Evolutionary conservation across 1,139 yeast species (phyloP), one percentile per base, ranked within the genome.

Genomic region (Debaryomycetaceae sp.): DNA sequence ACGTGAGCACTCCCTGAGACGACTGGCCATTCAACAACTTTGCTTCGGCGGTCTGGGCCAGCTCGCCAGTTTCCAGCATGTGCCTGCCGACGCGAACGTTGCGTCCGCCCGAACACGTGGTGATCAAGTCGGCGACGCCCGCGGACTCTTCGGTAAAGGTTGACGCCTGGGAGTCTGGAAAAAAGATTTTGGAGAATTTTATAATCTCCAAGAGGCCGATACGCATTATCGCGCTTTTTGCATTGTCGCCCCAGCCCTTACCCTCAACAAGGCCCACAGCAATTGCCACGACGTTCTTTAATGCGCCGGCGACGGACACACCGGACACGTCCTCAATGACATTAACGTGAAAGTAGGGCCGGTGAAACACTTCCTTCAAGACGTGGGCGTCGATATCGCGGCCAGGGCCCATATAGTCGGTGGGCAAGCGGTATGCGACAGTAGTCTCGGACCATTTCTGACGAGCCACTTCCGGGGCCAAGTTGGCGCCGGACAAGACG

Each of bases 211-310:
- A 44, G 31, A 64, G 51, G 3, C 71, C 71, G 30, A 62, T 56
- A 43, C 71, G 51, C 71, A 64, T 64, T 32, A 64, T 55, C 26
- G 70, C 71, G 12, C 69, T 59, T 44, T 64, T 64, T 28, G 71
- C 71, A 38, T 64, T 64, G 44, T 64, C 71, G 39, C 71, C 71
- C 71, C 71, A 64, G 15, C 68, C 68, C 32, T 53, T 51, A 18
- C 71, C 71, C 39, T 62, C 69, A 23, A 64, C 70, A 31, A 64
- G 62, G 4, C 71, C 71, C 15, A 62, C 71, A 7, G 69, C 65
- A 33, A 61, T 53, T 4, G 71, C 71, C 21, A 64, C 70, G 15
- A 64, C 49, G 35, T 64, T 64, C 47, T 64, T 64, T 40, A 64
- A 52, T 2, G 71, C 71, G 28, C 71, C 71, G 8, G 70, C 70